Base-by-base conservation (phyloP, 371 early-diverging fungal species). In the Entomophthora muscae region DNA sequence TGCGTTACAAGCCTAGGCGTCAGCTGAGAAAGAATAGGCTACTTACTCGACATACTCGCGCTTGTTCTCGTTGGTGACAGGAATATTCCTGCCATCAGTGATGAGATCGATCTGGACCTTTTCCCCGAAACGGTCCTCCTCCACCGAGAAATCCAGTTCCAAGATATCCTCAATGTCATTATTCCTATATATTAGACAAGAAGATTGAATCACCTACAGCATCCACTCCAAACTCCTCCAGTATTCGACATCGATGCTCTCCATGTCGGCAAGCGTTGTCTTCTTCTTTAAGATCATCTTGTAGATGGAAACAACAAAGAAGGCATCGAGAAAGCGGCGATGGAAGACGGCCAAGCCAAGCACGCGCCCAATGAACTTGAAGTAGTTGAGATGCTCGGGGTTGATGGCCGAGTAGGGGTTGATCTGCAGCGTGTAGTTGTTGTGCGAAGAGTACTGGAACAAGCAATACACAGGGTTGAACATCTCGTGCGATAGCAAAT, bases 351-450 rank as follows among this genome's bases (percentile, higher is more conserved):
- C 91, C 67, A 95, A 78, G 28, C 97, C 99, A 53, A 98, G 86
- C 1, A 95, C 88, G 58, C 99, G 87, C 21, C 99, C 99, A 68
- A 97, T 93, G 70, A 99, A 99, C 71, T 85, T 87, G 78, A 97
- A 99, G 78, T 94, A 97, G 72, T 91, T 89, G 63, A 99, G 77
- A 73, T 99, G 99, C 71, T 99, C 98, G 23, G 98, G 94, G 74
- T 98, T 97, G 66, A 98, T 85, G 60, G 84, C 83, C 30, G 94
- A 93, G 71, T 93, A 86, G 53, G 94, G 93, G 75, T 92, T 98
- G 74, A 96, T 94, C 70, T 95, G 94, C 51, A 94, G 79, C 42
- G 96, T 93, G 74, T 95, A 91, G 66, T 90, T 93, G 76, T 96
- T 95, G 73, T 93, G 93, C 12, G 93, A 95, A 33, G 95, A 92